These are phyloP conservation scores for Apiotrichum siamense DNA, from an alignment of 1,284 basidiomycete species.

Conservation along the genomic window DNA sequence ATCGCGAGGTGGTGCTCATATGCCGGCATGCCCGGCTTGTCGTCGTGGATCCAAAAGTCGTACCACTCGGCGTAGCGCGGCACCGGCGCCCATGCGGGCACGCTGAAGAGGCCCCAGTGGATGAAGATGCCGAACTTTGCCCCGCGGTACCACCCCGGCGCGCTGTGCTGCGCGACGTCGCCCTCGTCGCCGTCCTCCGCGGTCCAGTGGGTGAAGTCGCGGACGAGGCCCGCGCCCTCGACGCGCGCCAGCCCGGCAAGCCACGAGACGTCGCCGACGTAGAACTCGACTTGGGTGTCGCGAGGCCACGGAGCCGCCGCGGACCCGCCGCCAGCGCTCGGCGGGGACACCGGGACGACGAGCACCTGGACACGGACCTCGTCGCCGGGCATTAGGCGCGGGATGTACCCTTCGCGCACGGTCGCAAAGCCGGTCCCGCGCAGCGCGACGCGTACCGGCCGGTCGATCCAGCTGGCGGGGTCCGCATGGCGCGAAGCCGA, in stretches of 20 bases:
- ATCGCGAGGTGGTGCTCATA: constrained; percentile 54
- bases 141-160: constrained; percentile 12
- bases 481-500: constrained; percentile 2
- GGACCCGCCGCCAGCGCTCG: no score
- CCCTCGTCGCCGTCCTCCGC: neutral
- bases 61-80: constrained; percentile 57
- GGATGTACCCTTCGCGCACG: neutral
- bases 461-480: constrained; percentile 3
- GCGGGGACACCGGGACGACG: constrained; percentile 8
- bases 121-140: constrained; percentile 50
- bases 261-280: neutral
- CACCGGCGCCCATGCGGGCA: constrained; percentile 34
- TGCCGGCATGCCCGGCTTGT: constrained; percentile 43
- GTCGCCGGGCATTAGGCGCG: constrained; percentile 20
- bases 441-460: neutral
- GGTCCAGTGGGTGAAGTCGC: constrained; percentile 14
- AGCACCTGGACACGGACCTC: constrained; percentile 13
- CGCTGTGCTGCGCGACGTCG: constrained; percentile 10
- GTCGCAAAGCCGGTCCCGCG: constrained; percentile 1
- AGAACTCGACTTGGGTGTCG: neutral
- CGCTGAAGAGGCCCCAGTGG: constrained; percentile 58
- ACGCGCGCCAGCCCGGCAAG: neutral
- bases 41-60: constrained; percentile 31
- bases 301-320: neutral
- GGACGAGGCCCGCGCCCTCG: constrained; percentile 5